Evolutionary conservation across 1,139 yeast species (phyloP).

Genomic region (Spencermartinsiella ligniputridi): DNA sequence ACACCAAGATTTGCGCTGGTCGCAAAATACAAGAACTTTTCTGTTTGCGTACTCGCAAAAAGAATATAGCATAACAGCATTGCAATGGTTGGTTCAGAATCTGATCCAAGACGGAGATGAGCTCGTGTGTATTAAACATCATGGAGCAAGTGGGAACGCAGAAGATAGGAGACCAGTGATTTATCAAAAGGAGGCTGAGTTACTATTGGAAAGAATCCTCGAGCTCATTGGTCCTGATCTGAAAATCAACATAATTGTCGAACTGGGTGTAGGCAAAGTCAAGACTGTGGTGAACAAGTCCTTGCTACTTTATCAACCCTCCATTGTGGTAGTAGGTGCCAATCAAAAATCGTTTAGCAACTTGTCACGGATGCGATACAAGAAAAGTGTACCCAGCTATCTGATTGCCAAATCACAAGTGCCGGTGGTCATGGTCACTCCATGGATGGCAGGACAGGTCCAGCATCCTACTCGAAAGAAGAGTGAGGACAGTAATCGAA

Average conservation of each 20-base stretch:
- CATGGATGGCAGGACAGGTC: slow-evolving; percentile 5
- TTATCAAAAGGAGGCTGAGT: slow-evolving; percentile 23
- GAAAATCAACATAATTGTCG: slow-evolving; percentile 25
- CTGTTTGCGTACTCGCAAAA: slow-evolving; percentile 22
- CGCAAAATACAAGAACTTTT: slow-evolving; percentile 24
- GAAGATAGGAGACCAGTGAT: slow-evolving; percentile 4
- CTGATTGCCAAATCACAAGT: slow-evolving; percentile 27
- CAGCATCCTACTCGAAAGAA: neutral
- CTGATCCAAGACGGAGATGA: slow-evolving; percentile 29
- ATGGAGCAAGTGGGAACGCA: slow-evolving; percentile 8
- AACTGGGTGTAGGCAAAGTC: slow-evolving; percentile 27
- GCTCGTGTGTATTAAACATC: slow-evolving; percentile 25
- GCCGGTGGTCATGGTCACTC: slow-evolving; percentile 27
- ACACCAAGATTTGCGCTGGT: slow-evolving; percentile 19
- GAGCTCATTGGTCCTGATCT: slow-evolving; percentile 16
- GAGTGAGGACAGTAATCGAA: slow-evolving; percentile 1
- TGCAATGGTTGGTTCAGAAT: slow-evolving; percentile 23
- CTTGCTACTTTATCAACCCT: slow-evolving; percentile 27
- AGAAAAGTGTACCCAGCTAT: slow-evolving; percentile 24
- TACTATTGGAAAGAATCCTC: slow-evolving; percentile 18
- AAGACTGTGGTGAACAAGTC: slow-evolving; percentile 26
- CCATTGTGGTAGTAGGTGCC: slow-evolving; percentile 26
- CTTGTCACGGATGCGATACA: slow-evolving; percentile 21
- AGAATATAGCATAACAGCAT: slow-evolving; percentile 18
- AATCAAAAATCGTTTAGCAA: slow-evolving; percentile 21